Evolutionary conservation across 108 stramenopile species (phyloP).

Genomic region (Skeletonema marinoi): DNA sequence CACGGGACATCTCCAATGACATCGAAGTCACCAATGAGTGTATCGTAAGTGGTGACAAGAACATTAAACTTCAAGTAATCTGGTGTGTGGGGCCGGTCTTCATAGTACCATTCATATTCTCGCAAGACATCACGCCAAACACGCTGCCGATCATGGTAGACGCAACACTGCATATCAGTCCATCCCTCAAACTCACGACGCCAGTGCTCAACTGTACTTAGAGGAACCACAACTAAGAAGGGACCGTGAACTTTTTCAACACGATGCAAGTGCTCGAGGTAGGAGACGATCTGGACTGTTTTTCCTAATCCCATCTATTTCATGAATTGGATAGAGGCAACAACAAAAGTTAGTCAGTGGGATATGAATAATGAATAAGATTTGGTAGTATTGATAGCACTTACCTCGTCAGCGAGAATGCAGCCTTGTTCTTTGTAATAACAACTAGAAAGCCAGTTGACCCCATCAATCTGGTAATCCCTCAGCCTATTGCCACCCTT

Average conservation of each 20-base stretch:
- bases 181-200: slow-evolving; percentile 96
- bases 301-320: slow-evolving; percentile 83
- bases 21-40: slow-evolving; percentile 89
- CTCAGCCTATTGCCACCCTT: slow-evolving; percentile 84
- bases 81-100: slow-evolving; percentile 94
- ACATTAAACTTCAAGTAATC: slow-evolving; percentile 96
- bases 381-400: neutral
- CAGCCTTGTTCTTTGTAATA: slow-evolving; percentile 90
- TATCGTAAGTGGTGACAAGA: slow-evolving; percentile 94
- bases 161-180: slow-evolving; percentile 96
- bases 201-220: slow-evolving; percentile 99
- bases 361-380: no score
- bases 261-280: slow-evolving; percentile 91
- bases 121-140: slow-evolving; percentile 96
- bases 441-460: slow-evolving; percentile 95
- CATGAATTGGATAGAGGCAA: neutral
- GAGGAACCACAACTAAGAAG: slow-evolving; percentile 95
- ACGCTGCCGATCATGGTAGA: slow-evolving; percentile 95
- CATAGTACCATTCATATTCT: slow-evolving; percentile 98
- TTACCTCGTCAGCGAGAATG: slow-evolving; percentile 91
- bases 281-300: slow-evolving; percentile 94
- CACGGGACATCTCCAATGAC: slow-evolving; percentile 89
- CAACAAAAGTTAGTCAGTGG: neutral
- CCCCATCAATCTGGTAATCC: slow-evolving; percentile 95
- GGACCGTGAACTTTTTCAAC: slow-evolving; percentile 93